These are phyloP conservation scores for Aspergillus brasiliensis DNA, from an alignment of 2,329 filamentous ascomycete species.

Conservation along the genomic window DNA sequence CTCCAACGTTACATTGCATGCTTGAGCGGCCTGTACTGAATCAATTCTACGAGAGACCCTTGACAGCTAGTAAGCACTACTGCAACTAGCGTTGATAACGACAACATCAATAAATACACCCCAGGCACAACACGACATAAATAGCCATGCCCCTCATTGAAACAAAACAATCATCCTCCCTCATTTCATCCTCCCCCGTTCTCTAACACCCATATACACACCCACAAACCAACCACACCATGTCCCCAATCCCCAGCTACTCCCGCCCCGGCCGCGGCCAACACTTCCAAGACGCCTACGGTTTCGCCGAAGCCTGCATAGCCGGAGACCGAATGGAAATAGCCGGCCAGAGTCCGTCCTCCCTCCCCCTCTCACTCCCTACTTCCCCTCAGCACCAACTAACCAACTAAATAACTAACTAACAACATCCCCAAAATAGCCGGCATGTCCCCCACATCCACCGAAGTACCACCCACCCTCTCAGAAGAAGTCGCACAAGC, in stretches of 20 bases:
- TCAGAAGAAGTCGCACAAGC: slow-evolving; percentile 5
- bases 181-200: no score
- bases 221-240: not conserved
- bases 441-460: slow-evolving; percentile 5
- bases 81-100: not conserved
- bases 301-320: slow-evolving; percentile 4
- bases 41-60: no score
- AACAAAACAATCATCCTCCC: not conserved
- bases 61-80: not conserved
- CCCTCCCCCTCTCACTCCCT: not conserved
- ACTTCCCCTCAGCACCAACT: no score
- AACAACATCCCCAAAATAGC: not conserved
- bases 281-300: slow-evolving; percentile 6
- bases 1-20: no score
- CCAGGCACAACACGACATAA: not conserved
- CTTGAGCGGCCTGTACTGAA: no score
- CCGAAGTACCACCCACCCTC: not conserved
- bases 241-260: slow-evolving; percentile 3
- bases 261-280: slow-evolving; percentile 8
- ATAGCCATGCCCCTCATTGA: not conserved
- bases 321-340: slow-evolving; percentile 7
- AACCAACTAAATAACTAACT: no score
- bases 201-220: not conserved
- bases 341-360: slow-evolving; percentile 1
- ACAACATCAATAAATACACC: not conserved